These are phyloP conservation scores for Penicillium paneum DNA, from an alignment of 2,329 filamentous ascomycete genomes.

Conservation along the genomic window DNA sequence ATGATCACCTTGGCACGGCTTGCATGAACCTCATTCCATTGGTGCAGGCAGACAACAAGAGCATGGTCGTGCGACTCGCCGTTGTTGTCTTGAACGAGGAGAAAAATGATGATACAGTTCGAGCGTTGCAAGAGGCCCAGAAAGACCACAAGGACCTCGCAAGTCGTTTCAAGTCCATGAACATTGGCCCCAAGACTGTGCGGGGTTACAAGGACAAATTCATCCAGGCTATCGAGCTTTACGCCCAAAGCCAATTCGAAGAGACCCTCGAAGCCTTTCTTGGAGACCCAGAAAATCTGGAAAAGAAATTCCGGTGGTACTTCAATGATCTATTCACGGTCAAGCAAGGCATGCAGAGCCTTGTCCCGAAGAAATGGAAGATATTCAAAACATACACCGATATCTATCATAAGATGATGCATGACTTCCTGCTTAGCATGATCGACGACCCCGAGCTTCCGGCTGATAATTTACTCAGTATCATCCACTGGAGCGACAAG, in stretches of 20 bases:
- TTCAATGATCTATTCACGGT: slow-evolving; percentile 97
- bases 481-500: slow-evolving; percentile 91
- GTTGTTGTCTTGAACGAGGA: slow-evolving; percentile 94
- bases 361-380: slow-evolving; percentile 96
- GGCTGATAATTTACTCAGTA: slow-evolving; percentile 81
- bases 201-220: slow-evolving; percentile 98
- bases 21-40: slow-evolving; percentile 87
- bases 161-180: slow-evolving; percentile 89
- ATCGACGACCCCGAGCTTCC: slow-evolving; percentile 82
- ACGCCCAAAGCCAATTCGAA: slow-evolving; percentile 71
- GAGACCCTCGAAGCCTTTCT: slow-evolving; percentile 71
- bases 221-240: slow-evolving; percentile 70
- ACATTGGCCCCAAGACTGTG: slow-evolving; percentile 84
- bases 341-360: slow-evolving; percentile 81
- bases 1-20: slow-evolving; percentile 85
- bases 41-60: slow-evolving; percentile 80
- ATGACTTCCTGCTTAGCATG: slow-evolving; percentile 79
- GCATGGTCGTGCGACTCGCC: slow-evolving; percentile 85
- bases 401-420: slow-evolving; percentile 93
- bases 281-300: slow-evolving; percentile 75
- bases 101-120: slow-evolving; percentile 88
- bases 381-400: slow-evolving; percentile 86
- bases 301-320: slow-evolving; percentile 90
- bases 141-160: slow-evolving; percentile 95
- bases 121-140: slow-evolving; percentile 88